These are phyloP conservation scores for Aspergillus affinis DNA, from an alignment of 495 filamentous ascomycete genomes.

Conservation along the genomic window DNA sequence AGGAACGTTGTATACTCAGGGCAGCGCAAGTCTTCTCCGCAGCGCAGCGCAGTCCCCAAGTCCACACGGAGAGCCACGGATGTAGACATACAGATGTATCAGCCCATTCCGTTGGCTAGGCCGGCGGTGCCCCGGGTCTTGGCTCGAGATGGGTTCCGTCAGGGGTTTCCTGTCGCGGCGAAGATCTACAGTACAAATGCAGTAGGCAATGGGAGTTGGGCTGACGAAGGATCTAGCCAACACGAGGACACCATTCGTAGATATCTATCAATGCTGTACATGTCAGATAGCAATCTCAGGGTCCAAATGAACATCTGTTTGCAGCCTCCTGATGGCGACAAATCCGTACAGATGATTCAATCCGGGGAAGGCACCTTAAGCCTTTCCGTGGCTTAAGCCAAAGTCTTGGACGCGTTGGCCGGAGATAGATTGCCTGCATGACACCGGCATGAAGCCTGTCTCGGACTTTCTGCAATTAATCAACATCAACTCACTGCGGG, in stretches of 20 bases:
- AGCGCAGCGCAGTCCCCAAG: not conserved
- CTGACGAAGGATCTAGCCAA: not conserved
- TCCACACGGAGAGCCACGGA: not conserved
- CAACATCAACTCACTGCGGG: not conserved
- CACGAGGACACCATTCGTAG: not conserved
- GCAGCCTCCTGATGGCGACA: not conserved
- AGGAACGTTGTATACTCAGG: not conserved
- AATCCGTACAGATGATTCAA: not conserved
- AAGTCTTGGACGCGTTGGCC: not conserved
- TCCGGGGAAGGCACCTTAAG: not conserved
- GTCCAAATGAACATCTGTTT: too few species aligned
- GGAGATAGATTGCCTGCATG: not conserved
- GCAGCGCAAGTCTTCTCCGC: constrained; percentile 1
- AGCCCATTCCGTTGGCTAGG: not conserved
- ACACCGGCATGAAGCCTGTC: not conserved
- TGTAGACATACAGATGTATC: not conserved
- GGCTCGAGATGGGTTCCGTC: not conserved
- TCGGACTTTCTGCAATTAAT: not conserved
- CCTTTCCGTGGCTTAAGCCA: not conserved
- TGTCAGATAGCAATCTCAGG: too few species aligned
- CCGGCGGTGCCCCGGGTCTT: constrained; percentile 7
- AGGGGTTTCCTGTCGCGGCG: constrained; percentile 1
- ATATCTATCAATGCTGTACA: too few species aligned
- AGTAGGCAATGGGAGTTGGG: not conserved
- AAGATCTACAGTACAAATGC: not conserved